These are phyloP conservation scores for Triangularia verruculosa DNA, from an alignment of 2,329 filamentous ascomycete genomes.

Conservation along the genomic window DNA sequence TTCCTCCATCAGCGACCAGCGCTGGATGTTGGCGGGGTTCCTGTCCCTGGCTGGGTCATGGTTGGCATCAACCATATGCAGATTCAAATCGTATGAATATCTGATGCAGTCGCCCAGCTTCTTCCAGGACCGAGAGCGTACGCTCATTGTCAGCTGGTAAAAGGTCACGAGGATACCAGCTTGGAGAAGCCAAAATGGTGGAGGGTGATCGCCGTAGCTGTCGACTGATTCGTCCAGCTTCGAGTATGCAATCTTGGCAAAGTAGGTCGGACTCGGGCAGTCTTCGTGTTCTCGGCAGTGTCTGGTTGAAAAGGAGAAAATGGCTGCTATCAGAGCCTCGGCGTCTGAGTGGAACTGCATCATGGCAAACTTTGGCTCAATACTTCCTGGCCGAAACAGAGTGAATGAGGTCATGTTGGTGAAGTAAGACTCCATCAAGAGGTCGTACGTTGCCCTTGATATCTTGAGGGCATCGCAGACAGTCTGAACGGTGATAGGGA, in stretches of 20 bases:
- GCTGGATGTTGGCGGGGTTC: constrained; percentile 12
- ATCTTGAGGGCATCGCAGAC: constrained; percentile 19
- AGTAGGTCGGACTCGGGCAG: constrained; percentile 20
- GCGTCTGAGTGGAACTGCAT: constrained; percentile 23
- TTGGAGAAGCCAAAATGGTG: constrained; percentile 37
- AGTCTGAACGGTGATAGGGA: constrained; percentile 13
- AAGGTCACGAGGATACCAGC: constrained; percentile 35
- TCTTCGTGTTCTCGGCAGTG: constrained; percentile 16
- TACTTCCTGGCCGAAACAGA: constrained; percentile 29
- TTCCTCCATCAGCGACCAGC: constrained; percentile 35
- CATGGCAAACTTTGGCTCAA: constrained; percentile 28
- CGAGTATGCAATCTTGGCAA: constrained; percentile 26
- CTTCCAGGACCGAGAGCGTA: constrained; percentile 38
- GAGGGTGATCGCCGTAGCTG: constrained; percentile 33
- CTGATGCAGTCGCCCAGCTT: constrained; percentile 31
- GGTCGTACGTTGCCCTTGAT: constrained; percentile 11
- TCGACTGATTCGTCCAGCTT: constrained; percentile 32
- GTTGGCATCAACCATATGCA: constrained; percentile 31
- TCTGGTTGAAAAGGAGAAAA: constrained; percentile 32
- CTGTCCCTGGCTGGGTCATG: constrained; percentile 9
- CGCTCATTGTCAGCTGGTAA: constrained; percentile 36
- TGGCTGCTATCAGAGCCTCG: constrained; percentile 33
- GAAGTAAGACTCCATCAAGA: constrained; percentile 29
- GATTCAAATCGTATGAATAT: constrained; percentile 35
- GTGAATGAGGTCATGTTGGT: constrained; percentile 34